These are phyloP conservation scores for Venturia nashicola DNA, from an alignment of 2,329 filamentous ascomycete genomes.

Conservation along the genomic window DNA sequence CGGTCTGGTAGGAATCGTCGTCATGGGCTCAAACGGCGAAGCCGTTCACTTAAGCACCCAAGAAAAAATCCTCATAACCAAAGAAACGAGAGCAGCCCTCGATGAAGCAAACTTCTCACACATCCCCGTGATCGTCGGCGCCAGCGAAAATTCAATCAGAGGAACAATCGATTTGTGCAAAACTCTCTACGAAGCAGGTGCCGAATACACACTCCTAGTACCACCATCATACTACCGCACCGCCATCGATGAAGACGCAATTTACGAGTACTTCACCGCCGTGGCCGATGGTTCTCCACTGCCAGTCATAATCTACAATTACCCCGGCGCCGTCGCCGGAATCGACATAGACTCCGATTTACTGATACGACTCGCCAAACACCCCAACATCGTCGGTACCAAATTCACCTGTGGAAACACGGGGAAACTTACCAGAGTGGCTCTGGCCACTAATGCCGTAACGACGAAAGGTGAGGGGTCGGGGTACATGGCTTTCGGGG, in stretches of 20 bases:
- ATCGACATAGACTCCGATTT: conserved; percentile 86
- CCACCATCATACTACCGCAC: conserved; percentile 75
- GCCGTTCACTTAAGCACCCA: conserved; percentile 70
- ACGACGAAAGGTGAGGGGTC: conserved; percentile 41
- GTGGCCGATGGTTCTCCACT: conserved; percentile 67
- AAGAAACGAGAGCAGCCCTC: conserved; percentile 67
- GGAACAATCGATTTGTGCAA: conserved; percentile 67
- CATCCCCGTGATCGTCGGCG: conserved; percentile 72
- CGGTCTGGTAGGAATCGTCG: conserved; percentile 70
- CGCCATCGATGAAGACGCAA: conserved; percentile 60
- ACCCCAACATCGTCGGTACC: conserved; percentile 75
- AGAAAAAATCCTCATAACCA: conserved; percentile 64
- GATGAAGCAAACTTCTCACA: conserved; percentile 65
- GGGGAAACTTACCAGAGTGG: conserved; percentile 76
- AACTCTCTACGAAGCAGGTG: conserved; percentile 55
- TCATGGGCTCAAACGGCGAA: conserved; percentile 86
- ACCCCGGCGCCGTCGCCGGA: conserved; percentile 74
- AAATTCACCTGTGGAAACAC: conserved; percentile 92
- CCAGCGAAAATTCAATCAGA: conserved; percentile 68
- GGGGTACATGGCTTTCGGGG: conserved; percentile 73
- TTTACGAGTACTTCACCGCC: conserved; percentile 60
- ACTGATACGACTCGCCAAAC: conserved; percentile 64
- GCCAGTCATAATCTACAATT: conserved; percentile 82
- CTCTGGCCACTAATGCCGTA: conserved; percentile 57
- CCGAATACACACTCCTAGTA: conserved; percentile 68